Conservation (phyloP, 1,284 basidiomycete genomes). For the Ustilago nuda region DNA sequence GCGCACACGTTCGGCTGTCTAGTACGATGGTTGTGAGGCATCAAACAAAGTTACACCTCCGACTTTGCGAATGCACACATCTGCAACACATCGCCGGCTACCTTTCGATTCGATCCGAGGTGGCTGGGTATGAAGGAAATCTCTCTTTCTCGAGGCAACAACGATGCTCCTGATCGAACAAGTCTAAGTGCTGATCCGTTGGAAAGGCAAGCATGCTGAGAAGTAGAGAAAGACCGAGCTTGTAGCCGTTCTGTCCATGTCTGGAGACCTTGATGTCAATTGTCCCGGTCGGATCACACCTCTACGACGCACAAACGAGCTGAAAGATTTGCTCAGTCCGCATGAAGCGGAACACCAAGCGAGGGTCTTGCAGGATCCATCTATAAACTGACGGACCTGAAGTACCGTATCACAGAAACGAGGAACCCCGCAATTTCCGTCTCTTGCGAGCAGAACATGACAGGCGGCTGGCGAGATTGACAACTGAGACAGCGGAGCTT, state of each 20-base stretch:
- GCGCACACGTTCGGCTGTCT: too few relatives aligned
- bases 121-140: neutral
- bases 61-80: neutral
- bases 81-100: neutral
- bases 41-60: slow-evolving; percentile 6
- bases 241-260: too few relatives aligned
- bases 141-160: neutral
- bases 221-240: too few relatives aligned
- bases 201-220: too few relatives aligned
- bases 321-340: too few relatives aligned
- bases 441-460: neutral
- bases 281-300: too few relatives aligned
- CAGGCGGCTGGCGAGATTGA: neutral
- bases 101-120: neutral
- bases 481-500: neutral
- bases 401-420: neutral
- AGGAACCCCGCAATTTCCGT: slow-evolving; percentile 7
- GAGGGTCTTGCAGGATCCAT: neutral
- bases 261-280: too few relatives aligned
- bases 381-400: neutral
- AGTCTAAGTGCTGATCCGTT: too few relatives aligned
- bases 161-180: too few relatives aligned
- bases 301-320: neutral
- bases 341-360: neutral
- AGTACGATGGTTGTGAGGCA: neutral